These are phyloP conservation scores for Solanum pinnatisectum DNA, from an alignment of 257 asterid genomes.

Conservation along the genomic window DNA sequence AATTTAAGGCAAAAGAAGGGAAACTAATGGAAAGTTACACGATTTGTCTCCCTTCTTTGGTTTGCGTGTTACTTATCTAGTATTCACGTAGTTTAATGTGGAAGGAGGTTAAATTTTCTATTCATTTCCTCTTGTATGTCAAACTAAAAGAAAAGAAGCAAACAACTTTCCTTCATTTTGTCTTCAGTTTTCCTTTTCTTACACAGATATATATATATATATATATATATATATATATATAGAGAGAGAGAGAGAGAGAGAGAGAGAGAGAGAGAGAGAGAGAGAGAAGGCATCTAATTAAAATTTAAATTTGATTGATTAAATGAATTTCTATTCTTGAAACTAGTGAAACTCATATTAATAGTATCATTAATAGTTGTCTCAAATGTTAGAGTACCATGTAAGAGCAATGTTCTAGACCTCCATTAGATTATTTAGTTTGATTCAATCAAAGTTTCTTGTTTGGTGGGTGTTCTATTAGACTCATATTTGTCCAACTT, in stretches of 20 bases:
- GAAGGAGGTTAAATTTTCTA: background rate
- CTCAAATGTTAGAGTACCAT: background rate
- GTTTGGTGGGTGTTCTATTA: background rate
- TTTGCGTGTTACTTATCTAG: background rate
- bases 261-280: background rate
- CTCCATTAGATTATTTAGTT: background rate
- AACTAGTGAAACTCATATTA: background rate
- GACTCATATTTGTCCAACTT: background rate
- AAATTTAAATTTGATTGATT: background rate
- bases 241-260: background rate
- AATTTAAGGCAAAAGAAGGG: background rate
- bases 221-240: too few species aligned
- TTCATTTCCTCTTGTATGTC: background rate
- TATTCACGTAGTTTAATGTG: background rate
- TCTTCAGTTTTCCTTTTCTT: background rate
- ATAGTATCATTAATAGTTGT: background rate
- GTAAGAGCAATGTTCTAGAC: background rate
- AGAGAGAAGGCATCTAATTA: background rate
- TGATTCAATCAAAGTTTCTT: background rate
- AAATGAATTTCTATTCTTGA: background rate
- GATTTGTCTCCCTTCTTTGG: background rate
- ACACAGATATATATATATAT: background rate
- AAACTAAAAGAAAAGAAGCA: background rate
- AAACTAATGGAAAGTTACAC: background rate
- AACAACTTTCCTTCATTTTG: background rate